Conservation (phyloP, 768 basidiomycete species). For the Mycena sanguinolenta region DNA sequence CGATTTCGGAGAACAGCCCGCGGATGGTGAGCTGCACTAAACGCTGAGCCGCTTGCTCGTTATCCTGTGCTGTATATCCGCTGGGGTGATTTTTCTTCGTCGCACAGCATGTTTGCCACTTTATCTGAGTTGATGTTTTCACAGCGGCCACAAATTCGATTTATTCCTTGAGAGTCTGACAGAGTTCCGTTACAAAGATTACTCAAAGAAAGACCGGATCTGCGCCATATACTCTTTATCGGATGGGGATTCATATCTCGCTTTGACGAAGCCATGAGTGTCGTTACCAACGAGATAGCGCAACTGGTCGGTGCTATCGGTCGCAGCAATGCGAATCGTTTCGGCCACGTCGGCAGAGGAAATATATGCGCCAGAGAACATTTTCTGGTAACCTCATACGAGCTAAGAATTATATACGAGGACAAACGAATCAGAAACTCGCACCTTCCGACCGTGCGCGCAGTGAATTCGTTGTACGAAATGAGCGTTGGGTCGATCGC, state of each 20-base stretch:
- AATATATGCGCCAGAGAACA: conserved; percentile 25
- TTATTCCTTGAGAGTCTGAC: too few species aligned
- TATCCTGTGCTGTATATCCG: too few species aligned
- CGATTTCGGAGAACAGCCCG: too few species aligned
- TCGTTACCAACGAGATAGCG: conserved; percentile 41
- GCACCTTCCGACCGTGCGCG: conserved; percentile 27
- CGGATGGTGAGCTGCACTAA: too few species aligned
- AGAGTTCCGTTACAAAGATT: not conserved
- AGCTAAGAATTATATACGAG: too few species aligned
- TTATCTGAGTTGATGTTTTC: too few species aligned
- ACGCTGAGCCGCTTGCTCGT: too few species aligned
- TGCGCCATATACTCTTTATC: conserved; percentile 39
- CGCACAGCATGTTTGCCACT: too few species aligned
- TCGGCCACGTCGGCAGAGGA: conserved; percentile 40
- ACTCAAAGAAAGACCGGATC: conserved; percentile 39
- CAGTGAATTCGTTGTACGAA: conserved; percentile 30
- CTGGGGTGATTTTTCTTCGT: too few species aligned
- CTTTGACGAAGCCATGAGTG: conserved; percentile 38
- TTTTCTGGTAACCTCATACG: conserved; percentile 30
- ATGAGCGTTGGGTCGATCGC: conserved; percentile 21
- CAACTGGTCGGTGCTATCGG: conserved; percentile 40
- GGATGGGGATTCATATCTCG: conserved; percentile 33
- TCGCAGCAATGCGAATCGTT: conserved; percentile 36
- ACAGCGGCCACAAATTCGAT: too few species aligned
- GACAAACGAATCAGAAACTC: too few species aligned